Base-by-base conservation (phyloP, 192 early-diverging fungal species). In the Mortierella claussenii region DNA sequence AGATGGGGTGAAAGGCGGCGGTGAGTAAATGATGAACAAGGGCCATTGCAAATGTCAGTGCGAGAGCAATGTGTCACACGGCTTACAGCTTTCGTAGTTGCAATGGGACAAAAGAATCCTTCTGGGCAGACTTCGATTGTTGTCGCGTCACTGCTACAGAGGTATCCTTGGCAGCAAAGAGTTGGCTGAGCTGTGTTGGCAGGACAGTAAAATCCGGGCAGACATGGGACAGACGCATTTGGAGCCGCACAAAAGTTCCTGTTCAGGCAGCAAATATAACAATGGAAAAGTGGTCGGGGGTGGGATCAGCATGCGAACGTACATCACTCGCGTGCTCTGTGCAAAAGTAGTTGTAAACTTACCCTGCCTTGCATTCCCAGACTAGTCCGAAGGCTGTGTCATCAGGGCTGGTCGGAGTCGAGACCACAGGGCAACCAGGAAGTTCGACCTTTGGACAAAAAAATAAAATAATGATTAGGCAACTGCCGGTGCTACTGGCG, bases 161-260 rank as follows among this genome's bases (percentile, higher is more conserved):
- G 80, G 60, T 79, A 88, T 18, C 88, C 87, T 2, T 63, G 45
- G 54, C 83, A 86, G 65, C 90, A 92, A 37, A 87, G 85, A 5
- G 79, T 51, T 32, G 90, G 89, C 60, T 90, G 79, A 27, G 79
- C 78, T 13, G 85, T 78, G 37, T 85, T 81, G 2, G 36, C 60
- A 7, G 85, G 83, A 65, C 85, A 85, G 33, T 78, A 79, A 73
- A 86, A 74, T 24, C 70, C 70, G 20, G 70, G 70, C 10, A 74
- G 31, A 43, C 70, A 74, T 1, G 70, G 70, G 2, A 74, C 70
- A 1, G 62, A 64, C 2, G 65, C 34, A 23, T 74, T 74, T 6
- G 70, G 70, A 1, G 43, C 70, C 2, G 32, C 54, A 30, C 70
- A 74, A 34, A 74, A 74, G 56, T 74, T 68, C 34, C 55, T 51